Conservation (phyloP, 2,329 filamentous ascomycete species). For the Ceratocystis alfenasii region DNA sequence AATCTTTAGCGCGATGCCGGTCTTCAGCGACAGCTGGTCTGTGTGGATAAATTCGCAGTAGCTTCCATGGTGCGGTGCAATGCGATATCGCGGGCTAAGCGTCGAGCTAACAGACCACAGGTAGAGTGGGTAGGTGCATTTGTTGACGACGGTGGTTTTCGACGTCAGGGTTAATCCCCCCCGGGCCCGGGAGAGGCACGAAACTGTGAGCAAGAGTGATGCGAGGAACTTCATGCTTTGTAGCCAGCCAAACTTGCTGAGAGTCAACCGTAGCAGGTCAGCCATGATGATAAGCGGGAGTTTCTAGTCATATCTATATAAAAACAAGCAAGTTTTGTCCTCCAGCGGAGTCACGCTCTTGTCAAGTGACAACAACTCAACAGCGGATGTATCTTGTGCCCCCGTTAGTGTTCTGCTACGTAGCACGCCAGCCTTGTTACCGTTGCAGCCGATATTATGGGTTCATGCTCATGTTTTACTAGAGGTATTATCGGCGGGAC, state of each 20-base stretch:
- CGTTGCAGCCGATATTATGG: not conserved
- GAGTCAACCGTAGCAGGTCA: not conserved
- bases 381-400: not conserved
- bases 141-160: constrained; percentile 28
- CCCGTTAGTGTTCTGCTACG: not conserved
- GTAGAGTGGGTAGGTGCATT: constrained; percentile 30
- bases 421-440: not conserved
- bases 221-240: not conserved
- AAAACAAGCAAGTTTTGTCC: not conserved
- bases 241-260: not conserved
- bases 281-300: not conserved
- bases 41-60: constrained; percentile 30
- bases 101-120: constrained; percentile 32
- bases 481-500: not conserved
- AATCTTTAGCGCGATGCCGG: constrained; percentile 33
- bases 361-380: not conserved
- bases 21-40: constrained; percentile 29
- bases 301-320: not conserved
- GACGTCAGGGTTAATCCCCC: not conserved
- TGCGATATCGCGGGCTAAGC: constrained; percentile 26
- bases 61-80: constrained; percentile 26
- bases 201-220: not conserved
- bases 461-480: not conserved
- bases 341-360: not conserved
- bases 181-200: not conserved